phyloP scores from a whole-genome alignment of 2,329 filamentous ascomycete species.

The Aspergillus fumigatus region DNA sequence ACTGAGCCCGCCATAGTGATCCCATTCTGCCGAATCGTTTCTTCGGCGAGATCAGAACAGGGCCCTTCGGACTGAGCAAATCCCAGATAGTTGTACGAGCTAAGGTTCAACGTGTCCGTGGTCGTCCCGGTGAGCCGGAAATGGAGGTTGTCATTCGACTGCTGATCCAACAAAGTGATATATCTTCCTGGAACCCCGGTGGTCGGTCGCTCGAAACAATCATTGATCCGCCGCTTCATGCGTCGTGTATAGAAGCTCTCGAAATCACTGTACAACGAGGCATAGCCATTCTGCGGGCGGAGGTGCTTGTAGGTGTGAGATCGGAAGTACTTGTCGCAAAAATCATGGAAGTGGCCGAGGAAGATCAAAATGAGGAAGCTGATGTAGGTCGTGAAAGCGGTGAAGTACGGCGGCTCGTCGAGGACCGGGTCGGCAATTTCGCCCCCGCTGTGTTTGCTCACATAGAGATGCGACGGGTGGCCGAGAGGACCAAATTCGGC shows the following conservation, averaged over 20 bases:
- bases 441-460: conserved; percentile 74
- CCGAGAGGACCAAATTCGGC: conserved; percentile 73
- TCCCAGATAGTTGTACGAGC: conserved; percentile 96
- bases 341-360: conserved; percentile 87
- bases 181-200: conserved; percentile 88
- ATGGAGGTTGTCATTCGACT: conserved; percentile 78
- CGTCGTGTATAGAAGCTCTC: conserved; percentile 94
- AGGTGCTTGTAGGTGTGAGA: conserved; percentile 76
- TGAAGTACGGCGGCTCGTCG: conserved; percentile 92
- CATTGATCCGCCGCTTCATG: conserved; percentile 86
- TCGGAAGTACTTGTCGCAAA: conserved; percentile 88
- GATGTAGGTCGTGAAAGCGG: conserved; percentile 89
- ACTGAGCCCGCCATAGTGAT: conserved; percentile 74
- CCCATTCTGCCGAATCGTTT: conserved; percentile 74
- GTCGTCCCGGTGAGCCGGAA: conserved; percentile 81
- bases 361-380: conserved; percentile 91
- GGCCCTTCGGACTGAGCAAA: conserved; percentile 95
- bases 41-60: conserved; percentile 85
- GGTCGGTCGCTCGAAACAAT: conserved; percentile 85
- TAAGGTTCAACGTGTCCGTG: conserved; percentile 93
- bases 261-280: conserved; percentile 90
- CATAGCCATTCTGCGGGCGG: conserved; percentile 77
- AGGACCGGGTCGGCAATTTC: conserved; percentile 63
- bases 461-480: conserved; percentile 73
- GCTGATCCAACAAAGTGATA: conserved; percentile 84